Base-by-base conservation (phyloP, 2,329 filamentous ascomycete species). In the Fusarium palustre region DNA sequence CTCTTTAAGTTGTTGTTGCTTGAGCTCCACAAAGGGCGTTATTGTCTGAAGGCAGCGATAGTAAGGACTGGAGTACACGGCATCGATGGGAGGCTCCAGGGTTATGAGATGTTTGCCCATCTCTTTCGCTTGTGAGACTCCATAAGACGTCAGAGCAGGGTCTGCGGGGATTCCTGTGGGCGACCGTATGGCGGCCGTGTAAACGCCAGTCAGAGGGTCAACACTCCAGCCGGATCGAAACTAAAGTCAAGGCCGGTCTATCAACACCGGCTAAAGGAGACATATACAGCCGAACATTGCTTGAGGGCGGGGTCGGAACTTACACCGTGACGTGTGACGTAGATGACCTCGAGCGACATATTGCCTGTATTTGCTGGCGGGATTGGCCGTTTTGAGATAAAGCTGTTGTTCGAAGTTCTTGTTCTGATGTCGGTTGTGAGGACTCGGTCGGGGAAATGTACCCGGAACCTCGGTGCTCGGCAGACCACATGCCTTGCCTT, bases 151-250 rank as follows among this genome's bases (percentile, higher is more conserved):
- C 73, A 99, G 86, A 12, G 93, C 90, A 46, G 94, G 94, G 77
- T 99, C 96, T 28, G 92, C 91, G 6, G 94, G 86, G 68, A 97
- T 94, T 55, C 92, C 92, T 8, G 96, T 98, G 1, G 96, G 95
- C 38, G 92, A 93, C 42, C 86, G 88, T 70, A 96, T 88, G 61
- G 84, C 85, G 25, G 91, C 84, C 55, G 86, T 87, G 83, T 98
- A 98, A 72, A 85, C 86, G 55, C 96, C 95, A 38, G 92, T 95
- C 65, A 86, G 82, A 46, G 90, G 88, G 80, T 98, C 90, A 64
- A 98, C 92, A 43, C 88, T 88, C 93, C 94, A 98, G 78, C 92
- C 94, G 69, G 92, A 91, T 67, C 96, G 93, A 80, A 97, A 97
- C 94, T 97, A 79, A 45, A 58, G 41, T 58, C 63, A 57, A 63